Evolutionary conservation across 2,329 filamentous ascomycete genomes (phyloP), one percentile per base, ranked within the genome.

Genomic region (Aspergillus sp.): DNA sequence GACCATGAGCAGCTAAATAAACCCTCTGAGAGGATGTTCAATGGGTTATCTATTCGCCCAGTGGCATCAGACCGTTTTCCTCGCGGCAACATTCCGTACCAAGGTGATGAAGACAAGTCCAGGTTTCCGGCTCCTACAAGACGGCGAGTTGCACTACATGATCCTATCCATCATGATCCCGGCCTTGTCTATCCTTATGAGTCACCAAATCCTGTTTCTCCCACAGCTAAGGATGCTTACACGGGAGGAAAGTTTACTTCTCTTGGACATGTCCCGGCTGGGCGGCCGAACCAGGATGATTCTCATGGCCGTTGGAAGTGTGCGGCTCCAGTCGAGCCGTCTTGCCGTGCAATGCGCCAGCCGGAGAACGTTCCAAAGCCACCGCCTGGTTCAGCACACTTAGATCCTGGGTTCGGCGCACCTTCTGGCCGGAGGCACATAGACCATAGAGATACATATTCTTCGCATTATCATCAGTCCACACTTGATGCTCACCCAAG

Each of bases 81-180:
- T 20, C 39, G 39, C 37, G 50, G 50, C 34, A 47, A 53, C 25
- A 42, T 38, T 30, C 41, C 41, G 24, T 40, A 39, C 34, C 41
- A 45, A 26, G 15, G 15, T 14, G 11, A 43, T 27, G 41, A 52
- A 30, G 46, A 50, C 30, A 41, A 45, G 30, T 37, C 40, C 26
- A 47, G 46, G 31, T 43, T 47, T 38, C 52, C 50, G 20, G 40
- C 40, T 19, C 38, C 43, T 24, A 63, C 61, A 41, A 51, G 53
- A 38, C 54, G 56, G 36, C 52, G 57, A 14, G 30, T 60, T 34
- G 45, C 48, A 24, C 42, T 47, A 33, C 42, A 52, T 24, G 41
- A 49, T 19, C 36, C 40, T 34, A 27, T 37, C 13, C 38, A 36
- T 26, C 30, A 40, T 15, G 37, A 44, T 2, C 38, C 14, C 40